A percentile compares a stretch with the other conserved stretches of the same genome.
Conservation (phyloP, 2,329 filamentous ascomycete species). For the Chrysoporthe puriensis region DNA sequence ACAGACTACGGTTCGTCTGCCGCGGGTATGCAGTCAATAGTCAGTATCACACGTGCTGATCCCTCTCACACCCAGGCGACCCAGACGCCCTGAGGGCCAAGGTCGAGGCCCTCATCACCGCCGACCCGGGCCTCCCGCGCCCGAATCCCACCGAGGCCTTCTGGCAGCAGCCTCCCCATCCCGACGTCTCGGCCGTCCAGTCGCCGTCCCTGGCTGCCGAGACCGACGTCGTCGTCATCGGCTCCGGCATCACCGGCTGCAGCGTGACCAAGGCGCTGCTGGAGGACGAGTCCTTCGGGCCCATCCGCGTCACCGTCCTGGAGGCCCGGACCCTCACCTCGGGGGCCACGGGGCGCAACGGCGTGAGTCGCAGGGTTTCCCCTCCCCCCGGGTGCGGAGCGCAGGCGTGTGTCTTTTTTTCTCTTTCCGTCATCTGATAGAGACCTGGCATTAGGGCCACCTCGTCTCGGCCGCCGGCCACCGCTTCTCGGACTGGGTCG, state of each 20-base stretch:
- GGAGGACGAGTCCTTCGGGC: constrained; percentile 1
- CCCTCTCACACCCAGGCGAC: background rate
- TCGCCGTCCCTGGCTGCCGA: constrained; percentile 40
- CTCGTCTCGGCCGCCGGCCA: constrained; percentile 11
- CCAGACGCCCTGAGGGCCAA: constrained; percentile 3
- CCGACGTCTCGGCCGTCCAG: constrained; percentile 30
- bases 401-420: background rate
- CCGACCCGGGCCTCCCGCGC: constrained; percentile 7
- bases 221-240: constrained; percentile 56
- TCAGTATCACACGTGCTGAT: background rate
- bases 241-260: constrained; percentile 57
- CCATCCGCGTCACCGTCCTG: constrained; percentile 22
- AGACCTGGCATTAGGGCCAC: background rate
- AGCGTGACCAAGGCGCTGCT: constrained; percentile 37
- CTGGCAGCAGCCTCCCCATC: constrained; percentile 10
- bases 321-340: constrained; percentile 3
- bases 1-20: background rate
- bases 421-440: background rate
- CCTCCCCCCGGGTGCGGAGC: background rate
- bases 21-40: background rate
- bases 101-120: background rate
- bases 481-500: constrained; percentile 5
- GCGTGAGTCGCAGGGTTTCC: background rate
- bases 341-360: constrained; percentile 6
- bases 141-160: constrained; percentile 10